phyloP scores from a whole-genome alignment of 2,329 filamentous ascomycete genomes.

The Colletotrichum destructivum region DNA sequence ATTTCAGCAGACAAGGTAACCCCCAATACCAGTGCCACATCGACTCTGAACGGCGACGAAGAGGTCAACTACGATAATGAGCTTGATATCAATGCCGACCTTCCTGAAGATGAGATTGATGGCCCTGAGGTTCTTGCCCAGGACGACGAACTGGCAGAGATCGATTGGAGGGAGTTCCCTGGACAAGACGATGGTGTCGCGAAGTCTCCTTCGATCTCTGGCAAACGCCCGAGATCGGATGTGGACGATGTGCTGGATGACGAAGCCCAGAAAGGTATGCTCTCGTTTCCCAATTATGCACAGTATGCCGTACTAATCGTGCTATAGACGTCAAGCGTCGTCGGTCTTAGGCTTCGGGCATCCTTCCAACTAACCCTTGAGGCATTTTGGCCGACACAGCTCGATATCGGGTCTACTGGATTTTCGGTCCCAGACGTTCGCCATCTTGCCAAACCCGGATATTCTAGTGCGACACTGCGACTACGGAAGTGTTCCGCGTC shows the following conservation, averaged over 20 bases:
- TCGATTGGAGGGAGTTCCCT: slow-evolving; percentile 48
- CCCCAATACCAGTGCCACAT: slow-evolving; percentile 49
- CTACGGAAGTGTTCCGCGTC: background rate
- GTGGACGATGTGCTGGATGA: slow-evolving; percentile 45
- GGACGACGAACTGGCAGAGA: slow-evolving; percentile 44
- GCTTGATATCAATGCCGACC: slow-evolving; percentile 50
- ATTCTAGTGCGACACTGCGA: too few species aligned
- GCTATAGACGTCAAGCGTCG: slow-evolving; percentile 47
- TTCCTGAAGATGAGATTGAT: slow-evolving; percentile 24
- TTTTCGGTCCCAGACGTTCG: background rate
- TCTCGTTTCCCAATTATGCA: background rate
- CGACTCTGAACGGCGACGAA: slow-evolving; percentile 52
- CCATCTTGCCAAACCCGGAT: background rate
- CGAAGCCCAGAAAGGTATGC: slow-evolving; percentile 46
- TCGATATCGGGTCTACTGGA: slow-evolving; percentile 22
- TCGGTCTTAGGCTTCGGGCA: slow-evolving; percentile 42
- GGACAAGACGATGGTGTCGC: slow-evolving; percentile 41
- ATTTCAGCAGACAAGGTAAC: slow-evolving; percentile 37
- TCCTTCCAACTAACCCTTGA: slow-evolving; percentile 32
- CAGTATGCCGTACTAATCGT: slow-evolving; percentile 29
- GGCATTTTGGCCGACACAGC: slow-evolving; percentile 2
- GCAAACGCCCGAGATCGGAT: slow-evolving; percentile 46
- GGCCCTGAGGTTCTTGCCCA: background rate
- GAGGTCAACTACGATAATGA: slow-evolving; percentile 48
- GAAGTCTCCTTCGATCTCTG: slow-evolving; percentile 35